These are phyloP conservation scores for Phyllachora maydis DNA, from an alignment of 2,329 filamentous ascomycete genomes.

Conservation along the genomic window DNA sequence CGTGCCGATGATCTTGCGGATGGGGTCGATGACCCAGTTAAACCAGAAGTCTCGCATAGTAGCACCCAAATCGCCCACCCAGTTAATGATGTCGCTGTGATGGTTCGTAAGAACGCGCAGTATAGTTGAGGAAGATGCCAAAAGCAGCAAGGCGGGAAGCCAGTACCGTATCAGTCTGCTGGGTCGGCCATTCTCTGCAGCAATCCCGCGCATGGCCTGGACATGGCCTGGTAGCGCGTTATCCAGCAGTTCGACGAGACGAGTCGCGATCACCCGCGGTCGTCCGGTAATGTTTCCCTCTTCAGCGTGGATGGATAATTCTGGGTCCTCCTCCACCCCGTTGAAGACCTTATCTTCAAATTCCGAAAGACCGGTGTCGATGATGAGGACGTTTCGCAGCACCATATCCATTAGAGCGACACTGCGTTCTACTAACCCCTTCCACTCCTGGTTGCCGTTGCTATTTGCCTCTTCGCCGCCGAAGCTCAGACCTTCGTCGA, in stretches of 20 bases:
- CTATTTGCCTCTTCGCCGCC: conserved; percentile 37
- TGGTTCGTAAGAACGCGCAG: conserved; percentile 57
- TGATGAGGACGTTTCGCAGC: conserved; percentile 44
- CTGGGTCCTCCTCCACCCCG: conserved; percentile 36
- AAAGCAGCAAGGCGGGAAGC: conserved; percentile 50
- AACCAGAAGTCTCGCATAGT: conserved; percentile 81
- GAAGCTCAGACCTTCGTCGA: conserved; percentile 63
- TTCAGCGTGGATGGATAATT: conserved; percentile 30
- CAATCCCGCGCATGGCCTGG: conserved; percentile 29
- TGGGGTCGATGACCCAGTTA: conserved; percentile 87
- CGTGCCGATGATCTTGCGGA: conserved; percentile 65
- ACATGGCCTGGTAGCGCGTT: conserved; percentile 48
- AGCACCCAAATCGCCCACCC: conserved; percentile 58
- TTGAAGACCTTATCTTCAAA: conserved; percentile 47
- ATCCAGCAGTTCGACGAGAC: conserved; percentile 49
- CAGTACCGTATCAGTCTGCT: conserved; percentile 65
- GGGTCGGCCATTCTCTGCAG: conserved; percentile 52
- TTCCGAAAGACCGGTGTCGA: conserved; percentile 39
- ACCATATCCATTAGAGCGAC: conserved; percentile 76
- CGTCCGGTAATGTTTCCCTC: conserved; percentile 21
- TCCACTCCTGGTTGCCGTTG: conserved; percentile 28
- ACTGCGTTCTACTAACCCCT: conserved; percentile 57
- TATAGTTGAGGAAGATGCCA: conserved; percentile 76
- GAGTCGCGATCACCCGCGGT: conserved; percentile 40
- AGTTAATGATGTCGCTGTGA: conserved; percentile 56